Conservation (phyloP, 805 yeast species). For the Yarrowia keelungensis region DNA sequence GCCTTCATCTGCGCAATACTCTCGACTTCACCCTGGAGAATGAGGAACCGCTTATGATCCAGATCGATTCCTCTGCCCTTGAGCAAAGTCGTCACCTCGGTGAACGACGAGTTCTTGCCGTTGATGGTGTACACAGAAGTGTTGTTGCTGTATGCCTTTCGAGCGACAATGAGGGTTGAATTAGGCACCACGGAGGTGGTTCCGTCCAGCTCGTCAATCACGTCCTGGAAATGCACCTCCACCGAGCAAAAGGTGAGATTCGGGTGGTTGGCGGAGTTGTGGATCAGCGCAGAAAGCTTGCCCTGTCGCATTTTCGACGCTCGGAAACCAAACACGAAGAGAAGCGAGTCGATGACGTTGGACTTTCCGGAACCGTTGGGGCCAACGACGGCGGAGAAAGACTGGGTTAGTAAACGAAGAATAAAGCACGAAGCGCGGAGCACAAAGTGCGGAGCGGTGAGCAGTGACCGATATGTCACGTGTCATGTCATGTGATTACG, state of each 20-base stretch:
- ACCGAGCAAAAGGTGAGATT: slow-evolving; percentile 80
- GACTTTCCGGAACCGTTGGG: slow-evolving; percentile 99
- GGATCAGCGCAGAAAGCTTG: slow-evolving; percentile 89
- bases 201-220: slow-evolving; percentile 62
- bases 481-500: too few species aligned
- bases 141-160: slow-evolving; percentile 80
- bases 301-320: slow-evolving; percentile 97
- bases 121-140: slow-evolving; percentile 81
- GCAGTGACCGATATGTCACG: too few species aligned
- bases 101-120: slow-evolving; percentile 70
- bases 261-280: slow-evolving; percentile 79
- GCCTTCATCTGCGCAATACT: slow-evolving; percentile 98
- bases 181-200: slow-evolving; percentile 58
- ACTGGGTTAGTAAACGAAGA: slow-evolving; percentile 51
- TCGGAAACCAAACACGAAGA: slow-evolving; percentile 96
- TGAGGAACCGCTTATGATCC: slow-evolving; percentile 92
- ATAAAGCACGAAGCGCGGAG: too few species aligned
- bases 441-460: too few species aligned
- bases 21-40: slow-evolving; percentile 97
- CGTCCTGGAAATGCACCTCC: slow-evolving; percentile 85
- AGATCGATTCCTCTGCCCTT: slow-evolving; percentile 88
- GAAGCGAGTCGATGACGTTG: slow-evolving; percentile 93
- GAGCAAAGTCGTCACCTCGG: slow-evolving; percentile 76
- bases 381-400: slow-evolving; percentile 96
- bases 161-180: slow-evolving; percentile 70